These are phyloP conservation scores for Gamarada debralockiae DNA, from an alignment of 495 filamentous ascomycete genomes.

Conservation along the genomic window DNA sequence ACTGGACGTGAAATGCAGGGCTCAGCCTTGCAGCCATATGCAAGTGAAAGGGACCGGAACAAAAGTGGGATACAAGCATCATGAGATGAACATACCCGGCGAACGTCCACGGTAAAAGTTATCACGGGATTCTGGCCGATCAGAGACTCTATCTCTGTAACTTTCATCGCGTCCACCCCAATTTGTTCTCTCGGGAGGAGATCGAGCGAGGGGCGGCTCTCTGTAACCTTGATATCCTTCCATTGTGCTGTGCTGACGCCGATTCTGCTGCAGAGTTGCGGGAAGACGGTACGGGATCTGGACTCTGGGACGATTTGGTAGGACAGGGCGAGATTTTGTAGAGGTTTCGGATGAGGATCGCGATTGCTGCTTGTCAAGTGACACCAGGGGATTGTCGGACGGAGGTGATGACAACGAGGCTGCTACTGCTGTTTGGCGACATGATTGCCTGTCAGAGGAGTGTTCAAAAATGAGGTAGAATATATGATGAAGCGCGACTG, in stretches of 20 bases:
- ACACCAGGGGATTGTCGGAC: conserved; percentile 22
- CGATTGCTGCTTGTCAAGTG: conserved; percentile 22
- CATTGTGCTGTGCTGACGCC: conserved; percentile 10
- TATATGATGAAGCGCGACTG: conserved; percentile 23
- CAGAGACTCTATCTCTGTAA: conserved; percentile 35
- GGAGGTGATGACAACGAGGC: conserved; percentile 11
- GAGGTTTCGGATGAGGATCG: conserved; percentile 3
- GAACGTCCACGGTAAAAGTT: conserved; percentile 52
- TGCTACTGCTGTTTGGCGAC: conserved; percentile 27
- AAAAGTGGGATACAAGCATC: background rate
- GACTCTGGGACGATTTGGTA: background rate
- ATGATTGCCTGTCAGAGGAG: conserved; percentile 34
- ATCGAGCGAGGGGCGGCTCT: conserved; percentile 36
- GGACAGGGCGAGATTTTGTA: conserved; percentile 8
- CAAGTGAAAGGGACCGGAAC: no score
- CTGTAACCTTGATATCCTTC: conserved; percentile 22
- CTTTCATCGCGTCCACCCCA: conserved; percentile 47
- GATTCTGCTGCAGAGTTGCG: background rate
- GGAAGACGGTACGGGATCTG: background rate
- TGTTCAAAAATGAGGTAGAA: conserved; percentile 27
- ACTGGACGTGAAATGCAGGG: background rate
- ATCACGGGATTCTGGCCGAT: conserved; percentile 40
- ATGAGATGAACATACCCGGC: conserved; percentile 43
- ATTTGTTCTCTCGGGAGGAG: conserved; percentile 40
- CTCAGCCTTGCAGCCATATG: background rate